Percentiles rank a stretch among this genome's conserved stretches.
Conservation (phyloP, 352 stramenopile species). For the Phytophthora agathidicida region DNA sequence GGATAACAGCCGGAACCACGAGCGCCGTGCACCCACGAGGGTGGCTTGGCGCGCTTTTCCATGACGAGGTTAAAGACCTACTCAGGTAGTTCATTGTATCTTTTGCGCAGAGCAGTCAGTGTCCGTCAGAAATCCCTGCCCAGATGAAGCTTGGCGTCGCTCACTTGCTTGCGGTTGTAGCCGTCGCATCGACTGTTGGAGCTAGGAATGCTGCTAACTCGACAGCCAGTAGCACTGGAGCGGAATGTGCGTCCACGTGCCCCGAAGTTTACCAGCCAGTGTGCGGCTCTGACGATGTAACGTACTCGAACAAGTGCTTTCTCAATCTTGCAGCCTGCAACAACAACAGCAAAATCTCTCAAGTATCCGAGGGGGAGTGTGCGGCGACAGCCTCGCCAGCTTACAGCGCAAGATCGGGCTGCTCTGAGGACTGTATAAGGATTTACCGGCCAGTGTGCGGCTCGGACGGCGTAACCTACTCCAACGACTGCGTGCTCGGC, state of each 20-base stretch:
- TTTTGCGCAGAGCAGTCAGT: not conserved
- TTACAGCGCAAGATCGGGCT: not conserved
- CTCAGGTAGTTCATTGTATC: conserved; percentile 7
- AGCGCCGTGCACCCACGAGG: not conserved
- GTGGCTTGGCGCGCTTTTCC: conserved; percentile 12
- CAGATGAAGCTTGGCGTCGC: conserved; percentile 2
- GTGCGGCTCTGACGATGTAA: conserved; percentile 31
- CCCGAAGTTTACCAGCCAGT: conserved; percentile 25
- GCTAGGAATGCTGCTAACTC: not conserved
- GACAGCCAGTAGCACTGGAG: not conserved
- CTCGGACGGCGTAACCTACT: conserved; percentile 43
- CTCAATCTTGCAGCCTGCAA: conserved; percentile 30
- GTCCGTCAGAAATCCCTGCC: too few relatives aligned
- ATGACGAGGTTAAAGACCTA: not conserved
- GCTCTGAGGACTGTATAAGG: conserved; percentile 9
- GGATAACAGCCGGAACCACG: not conserved
- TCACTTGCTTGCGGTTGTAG: not conserved
- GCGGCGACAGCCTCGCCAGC: not conserved
- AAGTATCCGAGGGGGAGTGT: conserved; percentile 17
- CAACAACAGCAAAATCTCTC: conserved; percentile 12
- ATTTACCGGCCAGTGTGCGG: conserved; percentile 37
- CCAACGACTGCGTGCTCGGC: conserved; percentile 38
- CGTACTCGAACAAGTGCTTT: conserved; percentile 36
- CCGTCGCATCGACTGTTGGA: not conserved
- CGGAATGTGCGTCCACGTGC: not conserved